These are phyloP conservation scores for Candolleomyces eurysporus DNA, from an alignment of 768 basidiomycete genomes.

Conservation along the genomic window DNA sequence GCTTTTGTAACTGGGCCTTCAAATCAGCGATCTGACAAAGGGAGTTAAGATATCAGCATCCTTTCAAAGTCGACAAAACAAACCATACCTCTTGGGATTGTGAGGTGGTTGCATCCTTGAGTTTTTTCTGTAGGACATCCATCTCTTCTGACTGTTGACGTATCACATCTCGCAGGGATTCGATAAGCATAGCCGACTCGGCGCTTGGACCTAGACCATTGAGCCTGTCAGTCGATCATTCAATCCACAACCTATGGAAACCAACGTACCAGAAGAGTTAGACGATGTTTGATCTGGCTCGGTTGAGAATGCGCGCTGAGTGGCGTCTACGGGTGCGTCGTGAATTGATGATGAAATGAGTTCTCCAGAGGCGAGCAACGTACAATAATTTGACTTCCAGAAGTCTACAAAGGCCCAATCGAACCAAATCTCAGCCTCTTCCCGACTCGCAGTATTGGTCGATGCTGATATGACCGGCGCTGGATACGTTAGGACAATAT, in stretches of 20 bases:
- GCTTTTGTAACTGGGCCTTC: constrained; percentile 41
- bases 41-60: background rate
- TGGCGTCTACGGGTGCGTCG: constrained; percentile 50
- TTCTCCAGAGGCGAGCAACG: constrained; percentile 21
- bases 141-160: constrained; percentile 81
- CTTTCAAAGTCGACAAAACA: background rate
- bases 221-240: background rate
- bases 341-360: background rate
- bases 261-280: constrained; percentile 52
- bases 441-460: constrained; percentile 39
- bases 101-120: constrained; percentile 10
- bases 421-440: constrained; percentile 91
- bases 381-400: constrained; percentile 97
- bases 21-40: constrained; percentile 41
- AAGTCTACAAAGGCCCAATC: constrained; percentile 99
- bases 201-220: constrained; percentile 55
- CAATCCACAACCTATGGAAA: constrained; percentile 3
- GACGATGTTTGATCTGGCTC: constrained; percentile 63
- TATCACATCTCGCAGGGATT: constrained; percentile 81
- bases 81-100: constrained; percentile 17
- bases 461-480: constrained; percentile 28
- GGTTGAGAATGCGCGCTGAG: constrained; percentile 68
- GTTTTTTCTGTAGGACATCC: constrained; percentile 31
- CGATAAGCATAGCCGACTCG: constrained; percentile 79
- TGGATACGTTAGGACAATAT: constrained; percentile 59